Conservation (phyloP, 306 rosid species). For the Luffa aegyptiaca region DNA sequence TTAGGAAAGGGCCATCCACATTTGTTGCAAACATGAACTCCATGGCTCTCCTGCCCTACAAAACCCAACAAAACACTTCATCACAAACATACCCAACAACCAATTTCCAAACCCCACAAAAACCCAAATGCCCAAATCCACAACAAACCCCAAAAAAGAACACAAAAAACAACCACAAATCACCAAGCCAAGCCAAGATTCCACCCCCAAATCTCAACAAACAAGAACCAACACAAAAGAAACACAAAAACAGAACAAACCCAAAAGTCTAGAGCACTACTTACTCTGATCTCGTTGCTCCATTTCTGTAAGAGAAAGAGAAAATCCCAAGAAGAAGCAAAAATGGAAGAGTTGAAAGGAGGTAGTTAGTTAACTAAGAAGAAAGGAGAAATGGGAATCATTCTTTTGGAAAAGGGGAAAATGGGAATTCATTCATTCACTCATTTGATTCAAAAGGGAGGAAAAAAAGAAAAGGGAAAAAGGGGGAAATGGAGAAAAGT, state of each 20-base stretch:
- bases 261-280: background rate
- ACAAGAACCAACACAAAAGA: background rate
- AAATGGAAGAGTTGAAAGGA: background rate
- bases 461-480: background rate
- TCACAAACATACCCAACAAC: background rate
- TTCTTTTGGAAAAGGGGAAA: no score
- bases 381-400: background rate
- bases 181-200: constrained; percentile 1
- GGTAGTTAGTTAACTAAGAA: background rate
- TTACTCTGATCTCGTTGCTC: constrained; percentile 13
- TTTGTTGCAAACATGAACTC: constrained; percentile 40
- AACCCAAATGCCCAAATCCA: background rate
- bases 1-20: constrained; percentile 70
- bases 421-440: background rate
- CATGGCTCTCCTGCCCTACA: constrained; percentile 41
- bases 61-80: background rate
- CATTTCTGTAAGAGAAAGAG: background rate
- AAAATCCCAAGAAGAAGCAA: background rate
- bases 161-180: background rate
- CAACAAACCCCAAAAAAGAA: background rate
- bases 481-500: background rate
- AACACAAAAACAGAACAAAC: background rate
- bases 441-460: background rate
- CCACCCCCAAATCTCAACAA: background rate
- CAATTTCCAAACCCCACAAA: constrained; percentile 1